Evolutionary conservation across 306 rosid species (phyloP).

Genomic region (Cucumis sativus): Cucumber_9930_V3 NC_026656.2:21077001-21077500

Average conservation of each 20-base stretch:
- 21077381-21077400: not conserved
- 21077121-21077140: not conserved
- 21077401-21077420: not conserved
- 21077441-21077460: not conserved
- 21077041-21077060: not conserved
- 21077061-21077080: too few relatives aligned
- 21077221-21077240: too few relatives aligned
- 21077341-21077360: slow-evolving; percentile 45
- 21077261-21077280: not conserved
- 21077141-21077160: not conserved
- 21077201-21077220: not conserved
- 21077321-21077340: slow-evolving; percentile 10
- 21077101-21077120: not conserved
- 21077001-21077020: not conserved
- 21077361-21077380: slow-evolving; percentile 13
- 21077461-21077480: not conserved
- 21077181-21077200: not conserved
- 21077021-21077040: too few relatives aligned
- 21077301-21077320: slow-evolving; percentile 47
- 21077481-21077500: not conserved
- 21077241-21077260: too few relatives aligned
- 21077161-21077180: not conserved
- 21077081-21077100: too few relatives aligned
- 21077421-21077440: too few relatives aligned
- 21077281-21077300: slow-evolving; percentile 64